Base-by-base conservation (phyloP, 1,284 basidiomycete genomes). In the Cryptococcus sp. region DNA sequence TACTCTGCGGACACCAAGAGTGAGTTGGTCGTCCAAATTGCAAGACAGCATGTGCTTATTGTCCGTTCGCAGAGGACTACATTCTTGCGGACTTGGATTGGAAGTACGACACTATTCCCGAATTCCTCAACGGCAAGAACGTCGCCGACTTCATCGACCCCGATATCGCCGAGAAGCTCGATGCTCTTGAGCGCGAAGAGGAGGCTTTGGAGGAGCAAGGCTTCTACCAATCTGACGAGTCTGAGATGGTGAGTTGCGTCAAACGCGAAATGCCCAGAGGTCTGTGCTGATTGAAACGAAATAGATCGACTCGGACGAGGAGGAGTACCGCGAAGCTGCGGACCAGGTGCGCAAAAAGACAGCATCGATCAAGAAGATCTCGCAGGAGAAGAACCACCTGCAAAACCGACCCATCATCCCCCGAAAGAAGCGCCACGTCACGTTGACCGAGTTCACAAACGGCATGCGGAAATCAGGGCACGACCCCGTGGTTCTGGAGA, bases 51-150 rank as follows among this genome's bases (percentile, higher is more conserved):
- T n/a, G 43, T 25, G 17, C 46, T 57, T 64, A 48, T 58, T n/a
- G 2, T 16, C 15, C 16, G 16, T 54, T 46, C 58, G 20, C 78
- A 93, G 93, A 91, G 83, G 85, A 91, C 76, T 99, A 97, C 81
- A 67, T 97, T 35, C 87, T 99, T 55, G 84, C 86, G 43, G 88
- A 97, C 75, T 88, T 91, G 51, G 88, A 91, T 54, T 99, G 95
- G 95, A 99, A 97, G 82, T 84, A 88, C 81, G 95, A 99, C 75
- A 84, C 86, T 66, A 90, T 99, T 23, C 96, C 95, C 27, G 96
- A 99, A 80, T 90, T 99, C 72, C 87, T 92, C 86, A 86, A 98
- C 66, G 96, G 95, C 80, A 98, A 98, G 85, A 99, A 99, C 81
- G 82, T 99, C 57, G 94, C 94, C 42, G 95, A 99, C 83, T 99